Conservation (phyloP, 768 basidiomycete species). For the Leucosporidium creatinivorum region DNA sequence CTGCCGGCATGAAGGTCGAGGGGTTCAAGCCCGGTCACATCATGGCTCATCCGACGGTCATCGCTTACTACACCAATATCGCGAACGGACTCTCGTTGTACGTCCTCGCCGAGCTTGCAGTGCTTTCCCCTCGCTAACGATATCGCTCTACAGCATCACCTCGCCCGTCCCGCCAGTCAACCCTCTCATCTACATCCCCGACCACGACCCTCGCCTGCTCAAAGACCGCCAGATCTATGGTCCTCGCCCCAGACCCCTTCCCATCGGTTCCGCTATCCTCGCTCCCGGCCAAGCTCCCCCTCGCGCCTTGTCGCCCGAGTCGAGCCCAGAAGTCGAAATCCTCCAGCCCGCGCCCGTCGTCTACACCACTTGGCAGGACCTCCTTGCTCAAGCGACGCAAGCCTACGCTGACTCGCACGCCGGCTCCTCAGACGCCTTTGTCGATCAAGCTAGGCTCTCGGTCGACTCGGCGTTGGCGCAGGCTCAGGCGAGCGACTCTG, state of each 20-base stretch:
- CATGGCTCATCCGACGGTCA: slow-evolving; percentile 4
- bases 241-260: neutral
- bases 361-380: no score
- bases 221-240: slow-evolving; percentile 9
- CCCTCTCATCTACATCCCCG: slow-evolving; percentile 12
- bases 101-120: neutral
- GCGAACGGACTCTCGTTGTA: neutral
- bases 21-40: slow-evolving; percentile 26
- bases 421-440: no score
- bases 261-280: slow-evolving; percentile 13
- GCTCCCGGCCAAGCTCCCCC: no score
- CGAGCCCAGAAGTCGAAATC: no score
- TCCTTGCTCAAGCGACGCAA: no score
- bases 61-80: neutral
- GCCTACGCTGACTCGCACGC: no score
- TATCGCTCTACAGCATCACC: slow-evolving; percentile 3
- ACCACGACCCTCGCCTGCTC: slow-evolving; percentile 13
- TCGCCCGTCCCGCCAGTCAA: slow-evolving; percentile 5
- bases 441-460: no score
- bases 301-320: no score
- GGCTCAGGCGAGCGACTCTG: no score
- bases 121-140: neutral
- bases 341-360: no score
- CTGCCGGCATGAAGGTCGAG: slow-evolving; percentile 22
- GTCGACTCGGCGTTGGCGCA: no score